These are phyloP conservation scores for Boletus tomentosulus DNA, from an alignment of 768 basidiomycete genomes.

Conservation along the genomic window DNA sequence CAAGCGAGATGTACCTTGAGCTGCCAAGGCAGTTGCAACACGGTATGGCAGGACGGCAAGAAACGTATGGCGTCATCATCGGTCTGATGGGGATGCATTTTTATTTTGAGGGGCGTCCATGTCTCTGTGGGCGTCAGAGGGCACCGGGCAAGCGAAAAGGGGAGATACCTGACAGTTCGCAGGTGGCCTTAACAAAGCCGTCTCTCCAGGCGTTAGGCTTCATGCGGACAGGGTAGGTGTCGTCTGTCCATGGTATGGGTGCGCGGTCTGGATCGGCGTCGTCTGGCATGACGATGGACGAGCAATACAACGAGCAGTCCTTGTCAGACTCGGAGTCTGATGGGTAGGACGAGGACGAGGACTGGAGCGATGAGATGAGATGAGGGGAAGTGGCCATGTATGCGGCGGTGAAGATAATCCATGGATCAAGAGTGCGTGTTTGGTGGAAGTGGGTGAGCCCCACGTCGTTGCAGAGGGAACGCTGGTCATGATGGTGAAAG, in stretches of 20 bases:
- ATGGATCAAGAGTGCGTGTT: no score
- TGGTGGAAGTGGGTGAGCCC: no score
- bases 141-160: neutral
- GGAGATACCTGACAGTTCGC: slow-evolving; percentile 39
- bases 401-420: no score
- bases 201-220: slow-evolving; percentile 73
- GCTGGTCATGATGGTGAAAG: no score
- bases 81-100: slow-evolving; percentile 34
- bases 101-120: slow-evolving; percentile 44
- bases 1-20: no score
- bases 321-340: slow-evolving; percentile 36
- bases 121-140: slow-evolving; percentile 12
- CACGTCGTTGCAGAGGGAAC: no score
- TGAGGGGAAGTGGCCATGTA: no score
- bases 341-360: slow-evolving; percentile 36
- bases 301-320: slow-evolving; percentile 69
- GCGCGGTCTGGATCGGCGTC: slow-evolving; percentile 26
- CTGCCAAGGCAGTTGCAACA: no score
- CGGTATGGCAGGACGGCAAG: neutral
- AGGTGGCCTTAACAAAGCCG: slow-evolving; percentile 43
- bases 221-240: slow-evolving; percentile 53
- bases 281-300: slow-evolving; percentile 49
- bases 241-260: slow-evolving; percentile 34
- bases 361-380: slow-evolving; percentile 32
- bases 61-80: slow-evolving; percentile 41